Base-by-base conservation (phyloP, 2,329 filamentous ascomycete species). In the Pyrenochaeta sp. region DNA sequence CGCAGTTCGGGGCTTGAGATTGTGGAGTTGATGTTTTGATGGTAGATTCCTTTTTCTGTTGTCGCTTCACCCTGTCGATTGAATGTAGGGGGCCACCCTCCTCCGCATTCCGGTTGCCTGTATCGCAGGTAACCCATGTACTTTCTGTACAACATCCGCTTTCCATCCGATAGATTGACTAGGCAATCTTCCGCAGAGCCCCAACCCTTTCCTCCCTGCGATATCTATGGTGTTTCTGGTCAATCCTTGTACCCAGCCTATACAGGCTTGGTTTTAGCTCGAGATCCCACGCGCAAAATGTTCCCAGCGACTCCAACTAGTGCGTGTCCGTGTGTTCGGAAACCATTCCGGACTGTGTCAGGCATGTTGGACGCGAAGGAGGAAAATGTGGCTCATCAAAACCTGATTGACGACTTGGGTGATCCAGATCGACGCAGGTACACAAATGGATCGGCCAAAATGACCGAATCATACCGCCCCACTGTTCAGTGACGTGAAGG, bases 41-140 rank as follows among this genome's bases (percentile, higher is more conserved):
- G 30, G 46, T 9, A 32, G 13, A 19, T 36, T 25, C 5, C 19
- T 50, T 58, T 32, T 52, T 45, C 52, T 54, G 51, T 15, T 40
- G 30, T 52, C 53, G 53, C 58, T 63, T 53, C 49, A 47, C 52
- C 52, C 39, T 27, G 57, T 42, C 43, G 45, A 61, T 58, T 54
- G 15, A 15, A 5, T 32, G 42, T 28, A 44, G 44, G 40, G 24
- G 45, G 37, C 15, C 25, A 47, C 27, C 46, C 34, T 46, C 47
- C 37, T 58, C 52, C 45, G 30, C 44, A 52, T 54, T 49, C 52
- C 49, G 24, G 48, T 39, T 46, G 22, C 22, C 40, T 49, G 22
- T 42, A 50, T 32, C 32, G 27, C 28, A 52, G 28, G 40, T 52
- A 42, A 5, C 52, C 40, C 19, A 1, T 19, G 19, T 19, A 52